Base-by-base conservation (phyloP, 225 moss, liverwort and hornwort genomes). In the Sphagnum contortum region DNA sequence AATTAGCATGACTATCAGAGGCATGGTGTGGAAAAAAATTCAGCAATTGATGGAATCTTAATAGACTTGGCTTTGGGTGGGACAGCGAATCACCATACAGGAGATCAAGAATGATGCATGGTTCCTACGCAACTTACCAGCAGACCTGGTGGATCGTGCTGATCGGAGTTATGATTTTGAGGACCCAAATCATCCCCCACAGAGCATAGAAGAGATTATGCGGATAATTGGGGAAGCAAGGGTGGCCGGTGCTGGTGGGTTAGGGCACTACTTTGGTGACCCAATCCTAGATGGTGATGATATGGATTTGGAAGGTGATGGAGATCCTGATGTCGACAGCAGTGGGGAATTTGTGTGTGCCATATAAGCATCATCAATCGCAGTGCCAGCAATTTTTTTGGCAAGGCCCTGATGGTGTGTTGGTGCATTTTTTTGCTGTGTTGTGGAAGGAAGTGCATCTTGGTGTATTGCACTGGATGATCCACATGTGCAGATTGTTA, bases 291-390 rank as follows among this genome's bases (percentile, higher is more conserved):
- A 93, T 67, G 91, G 55, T 13, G 91, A 88, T 72, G 96, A 98
- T 53, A 84, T 98, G 92, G 90, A 93, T 53, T 57, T 90, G 71
- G 96, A 90, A 50, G 83, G 64, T 58, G 95, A 82, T 65, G 79
- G 56, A n/a, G 86, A 87, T 64, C 86, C 86, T 0, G 86, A 95
- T 65, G 64, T 87, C 9, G 89, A 89, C 10, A 93, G 96, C 59
- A 98, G 96, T 71, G 96, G 96, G 63, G 96, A 98, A 72, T 98
- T 98, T 58, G 96, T 98, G 48, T 92, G 96, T 71, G 79, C 89
- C 45, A 90, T 98, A 90, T 93, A 89, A 66, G 71, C 52, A 52
- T 9, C 6, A 5, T 52, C 7, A 9, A 9, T 52, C 7, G 2
- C 52, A 5, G 7, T 52, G 52, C 52, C 7, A 52, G 52, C 52